Conservation (phyloP, 768 basidiomycete species). For the Tylopilus subfusipes region DNA sequence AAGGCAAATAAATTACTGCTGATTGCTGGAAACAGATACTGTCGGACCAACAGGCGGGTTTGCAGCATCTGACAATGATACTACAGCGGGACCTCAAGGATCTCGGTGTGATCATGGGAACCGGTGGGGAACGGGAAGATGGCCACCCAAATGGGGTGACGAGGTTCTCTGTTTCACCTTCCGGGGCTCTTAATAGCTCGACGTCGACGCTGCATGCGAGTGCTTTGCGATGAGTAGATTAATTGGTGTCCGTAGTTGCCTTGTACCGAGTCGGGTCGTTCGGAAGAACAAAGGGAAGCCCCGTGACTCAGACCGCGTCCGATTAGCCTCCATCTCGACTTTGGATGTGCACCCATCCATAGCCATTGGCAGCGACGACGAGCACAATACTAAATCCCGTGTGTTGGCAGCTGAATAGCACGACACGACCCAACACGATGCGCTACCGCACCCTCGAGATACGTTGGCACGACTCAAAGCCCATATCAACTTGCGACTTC, state of each 20-base stretch:
- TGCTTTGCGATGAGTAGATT: slow-evolving; percentile 20
- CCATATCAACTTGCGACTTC: slow-evolving; percentile 96
- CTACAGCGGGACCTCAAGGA: slow-evolving; percentile 63
- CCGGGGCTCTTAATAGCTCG: slow-evolving; percentile 20
- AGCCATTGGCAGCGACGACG: no score
- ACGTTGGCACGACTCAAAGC: slow-evolving; percentile 93
- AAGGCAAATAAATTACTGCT: not conserved
- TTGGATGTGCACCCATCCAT: slow-evolving; percentile 9
- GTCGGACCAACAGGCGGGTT: slow-evolving; percentile 71
- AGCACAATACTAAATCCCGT: no score
- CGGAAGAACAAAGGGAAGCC: slow-evolving; percentile 12
- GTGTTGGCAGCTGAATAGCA: not conserved
- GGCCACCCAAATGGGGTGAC: slow-evolving; percentile 14
- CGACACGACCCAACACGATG: slow-evolving; percentile 42
- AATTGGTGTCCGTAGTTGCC: not conserved
- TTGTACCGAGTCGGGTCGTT: not conserved
- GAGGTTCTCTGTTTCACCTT: slow-evolving; percentile 19
- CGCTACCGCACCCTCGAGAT: slow-evolving; percentile 90
- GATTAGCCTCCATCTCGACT: slow-evolving; percentile 13
- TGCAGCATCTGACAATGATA: slow-evolving; percentile 77
- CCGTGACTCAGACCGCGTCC: slow-evolving; percentile 24
- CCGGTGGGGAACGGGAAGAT: slow-evolving; percentile 37
- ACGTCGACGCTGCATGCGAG: slow-evolving; percentile 28
- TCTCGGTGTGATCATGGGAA: slow-evolving; percentile 59
- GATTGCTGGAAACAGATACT: slow-evolving; percentile 51